These are phyloP conservation scores for Pseudonitzschia pungens DNA, from an alignment of 108 stramenopile genomes.

Conservation along the genomic window DNA sequence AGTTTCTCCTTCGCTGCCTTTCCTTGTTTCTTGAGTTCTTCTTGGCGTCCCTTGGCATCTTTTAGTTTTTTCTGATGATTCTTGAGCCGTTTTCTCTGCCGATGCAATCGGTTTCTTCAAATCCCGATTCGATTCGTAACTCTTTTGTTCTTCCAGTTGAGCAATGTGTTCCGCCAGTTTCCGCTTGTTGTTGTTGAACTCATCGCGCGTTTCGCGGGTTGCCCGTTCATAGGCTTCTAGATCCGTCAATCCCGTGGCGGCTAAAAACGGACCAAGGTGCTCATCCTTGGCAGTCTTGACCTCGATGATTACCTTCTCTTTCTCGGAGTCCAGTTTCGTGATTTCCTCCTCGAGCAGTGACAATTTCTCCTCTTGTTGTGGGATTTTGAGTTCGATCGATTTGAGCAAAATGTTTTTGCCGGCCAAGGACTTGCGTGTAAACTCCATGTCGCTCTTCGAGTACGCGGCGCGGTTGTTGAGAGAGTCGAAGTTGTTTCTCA, in stretches of 20 bases:
- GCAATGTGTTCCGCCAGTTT: conserved; percentile 71
- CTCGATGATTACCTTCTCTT: conserved; percentile 39
- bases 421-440: conserved; percentile 68
- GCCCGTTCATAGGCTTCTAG: conserved; percentile 83
- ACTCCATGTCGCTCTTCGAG: conserved; percentile 74
- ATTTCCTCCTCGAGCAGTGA: conserved; percentile 51
- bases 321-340: conserved; percentile 41
- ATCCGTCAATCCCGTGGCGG: conserved; percentile 78
- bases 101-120: conserved; percentile 37
- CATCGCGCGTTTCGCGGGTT: conserved; percentile 78
- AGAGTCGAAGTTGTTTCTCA: conserved; percentile 69
- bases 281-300: conserved; percentile 84
- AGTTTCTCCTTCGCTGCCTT: conserved; percentile 47
- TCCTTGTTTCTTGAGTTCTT: conserved; percentile 47
- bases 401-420: conserved; percentile 65
- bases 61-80: conserved; percentile 50
- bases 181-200: conserved; percentile 72
- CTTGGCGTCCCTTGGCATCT: conserved; percentile 49
- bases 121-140: conserved; percentile 58
- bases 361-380: conserved; percentile 49
- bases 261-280: conserved; percentile 74
- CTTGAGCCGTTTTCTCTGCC: conserved; percentile 47
- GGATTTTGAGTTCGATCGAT: conserved; percentile 48
- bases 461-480: conserved; percentile 72
- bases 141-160: conserved; percentile 61